These are phyloP conservation scores for Suhomyces ambrosiae DNA, from an alignment of 1,139 yeast species.

Conservation along the genomic window DNA sequence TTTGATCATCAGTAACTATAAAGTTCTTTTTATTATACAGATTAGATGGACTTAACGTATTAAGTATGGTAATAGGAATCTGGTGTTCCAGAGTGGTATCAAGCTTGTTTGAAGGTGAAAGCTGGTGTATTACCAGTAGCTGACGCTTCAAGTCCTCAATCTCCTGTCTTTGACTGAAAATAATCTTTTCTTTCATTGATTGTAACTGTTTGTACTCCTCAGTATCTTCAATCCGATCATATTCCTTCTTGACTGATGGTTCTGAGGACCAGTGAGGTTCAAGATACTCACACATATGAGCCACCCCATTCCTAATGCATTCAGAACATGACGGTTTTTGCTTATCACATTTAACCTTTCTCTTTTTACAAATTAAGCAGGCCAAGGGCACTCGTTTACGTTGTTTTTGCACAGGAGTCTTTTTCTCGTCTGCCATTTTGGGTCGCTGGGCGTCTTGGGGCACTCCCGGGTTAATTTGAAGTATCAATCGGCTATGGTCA, in stretches of 20 bases:
- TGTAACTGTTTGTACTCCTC: conserved; percentile 28
- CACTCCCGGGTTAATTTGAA: background rate
- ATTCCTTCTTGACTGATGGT: conserved; percentile 5
- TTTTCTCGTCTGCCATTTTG: conserved; percentile 6
- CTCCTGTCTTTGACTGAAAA: conserved; percentile 33
- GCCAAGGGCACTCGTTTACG: conserved; percentile 40
- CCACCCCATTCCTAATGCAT: conserved; percentile 45
- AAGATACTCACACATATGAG: conserved; percentile 44
- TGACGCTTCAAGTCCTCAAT: conserved; percentile 41
- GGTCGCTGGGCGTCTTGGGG: background rate
- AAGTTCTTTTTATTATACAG: conserved; percentile 19
- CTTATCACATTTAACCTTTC: conserved; percentile 52
- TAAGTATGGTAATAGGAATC: conserved; percentile 20
- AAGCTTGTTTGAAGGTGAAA: conserved; percentile 18
- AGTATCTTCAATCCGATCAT: conserved; percentile 17
- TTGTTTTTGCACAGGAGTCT: conserved; percentile 5
- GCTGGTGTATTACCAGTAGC: conserved; percentile 31
- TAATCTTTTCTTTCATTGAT: conserved; percentile 24
- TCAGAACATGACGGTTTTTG: conserved; percentile 47
- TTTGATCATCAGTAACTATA: conserved; percentile 23
- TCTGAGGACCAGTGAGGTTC: conserved; percentile 43
- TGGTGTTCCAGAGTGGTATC: conserved; percentile 5
- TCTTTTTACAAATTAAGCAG: conserved; percentile 44
- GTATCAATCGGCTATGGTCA: background rate
- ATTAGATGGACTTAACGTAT: conserved; percentile 21